phyloP scores from a whole-genome alignment of 1,139 yeast species.

The Saccharomyces hybrid region DNA sequence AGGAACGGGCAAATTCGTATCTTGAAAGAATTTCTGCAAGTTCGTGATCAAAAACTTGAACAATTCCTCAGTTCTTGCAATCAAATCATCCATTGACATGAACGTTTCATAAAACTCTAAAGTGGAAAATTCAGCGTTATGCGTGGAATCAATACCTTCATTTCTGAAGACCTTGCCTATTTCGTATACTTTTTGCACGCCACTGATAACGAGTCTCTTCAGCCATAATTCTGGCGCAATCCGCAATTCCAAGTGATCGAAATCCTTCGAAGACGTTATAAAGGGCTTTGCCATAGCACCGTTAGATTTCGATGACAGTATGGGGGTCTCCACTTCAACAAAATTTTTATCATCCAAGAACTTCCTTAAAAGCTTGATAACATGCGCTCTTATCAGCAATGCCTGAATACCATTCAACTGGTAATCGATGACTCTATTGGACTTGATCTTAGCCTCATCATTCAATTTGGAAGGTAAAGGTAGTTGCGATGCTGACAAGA shows the following conservation, averaged over 20 bases:
- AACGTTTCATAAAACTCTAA: constrained; percentile 96
- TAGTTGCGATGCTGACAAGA: constrained; percentile 64
- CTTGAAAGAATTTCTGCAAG: constrained; percentile 3
- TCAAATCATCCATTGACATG: constrained; percentile 85
- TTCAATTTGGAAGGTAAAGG: constrained; percentile 59
- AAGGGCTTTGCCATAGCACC: constrained; percentile 93
- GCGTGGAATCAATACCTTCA: constrained; percentile 94
- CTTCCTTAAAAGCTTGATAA: constrained; percentile 48
- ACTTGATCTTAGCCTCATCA: constrained; percentile 51
- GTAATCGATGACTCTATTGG: constrained; percentile 69
- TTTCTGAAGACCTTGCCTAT: constrained; percentile 81
- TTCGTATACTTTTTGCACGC: constrained; percentile 81
- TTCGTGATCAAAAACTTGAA: constrained; percentile 37
- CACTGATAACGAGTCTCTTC: constrained; percentile 71
- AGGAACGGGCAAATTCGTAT: constrained; percentile 10
- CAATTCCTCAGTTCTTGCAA: constrained; percentile 55
- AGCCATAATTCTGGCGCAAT: constrained; percentile 96
- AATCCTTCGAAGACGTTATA: constrained; percentile 42
- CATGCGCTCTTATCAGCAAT: constrained; percentile 46
- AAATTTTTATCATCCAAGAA: constrained; percentile 54
- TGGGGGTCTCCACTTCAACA: constrained; percentile 83
- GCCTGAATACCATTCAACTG: constrained; percentile 49
- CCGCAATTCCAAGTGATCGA: constrained; percentile 51
- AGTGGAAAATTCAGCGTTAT: constrained; percentile 97
- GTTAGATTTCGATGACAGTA: constrained; percentile 60